phyloP scores from a whole-genome alignment of 352 stramenopile species.

The Phytophthora foliorum region DNA sequence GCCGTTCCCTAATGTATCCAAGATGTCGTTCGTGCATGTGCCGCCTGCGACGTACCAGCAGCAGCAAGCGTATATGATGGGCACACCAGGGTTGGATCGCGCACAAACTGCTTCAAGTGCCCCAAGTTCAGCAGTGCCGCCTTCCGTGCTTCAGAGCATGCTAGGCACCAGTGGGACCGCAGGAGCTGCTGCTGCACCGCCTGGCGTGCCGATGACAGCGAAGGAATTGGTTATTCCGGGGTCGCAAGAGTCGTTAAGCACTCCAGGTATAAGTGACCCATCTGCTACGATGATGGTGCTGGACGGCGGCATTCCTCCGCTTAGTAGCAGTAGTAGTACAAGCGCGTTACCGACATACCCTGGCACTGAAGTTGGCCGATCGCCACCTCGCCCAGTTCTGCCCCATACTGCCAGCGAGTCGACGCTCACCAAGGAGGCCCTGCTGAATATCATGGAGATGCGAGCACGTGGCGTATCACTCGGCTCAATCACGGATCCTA shows the following conservation, averaged over 20 bases:
- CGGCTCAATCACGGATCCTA: constrained; percentile 60
- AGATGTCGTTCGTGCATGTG: constrained; percentile 76
- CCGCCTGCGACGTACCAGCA: constrained; percentile 32
- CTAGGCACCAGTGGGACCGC: constrained; percentile 23
- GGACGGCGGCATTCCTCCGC: constrained; percentile 24
- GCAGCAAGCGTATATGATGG: constrained; percentile 41
- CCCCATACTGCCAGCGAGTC: constrained; percentile 61
- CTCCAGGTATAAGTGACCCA: constrained; percentile 35
- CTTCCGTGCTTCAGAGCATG: constrained; percentile 30
- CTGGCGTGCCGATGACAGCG: constrained; percentile 17
- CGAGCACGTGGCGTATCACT: constrained; percentile 72
- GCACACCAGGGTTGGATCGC: constrained; percentile 30
- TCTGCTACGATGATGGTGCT: constrained; percentile 48
- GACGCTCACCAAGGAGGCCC: constrained; percentile 49
- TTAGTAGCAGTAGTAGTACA: constrained; percentile 39
- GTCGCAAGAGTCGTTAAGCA: constrained; percentile 31
- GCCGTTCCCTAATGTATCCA: constrained; percentile 81
- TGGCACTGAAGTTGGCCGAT: constrained; percentile 44
- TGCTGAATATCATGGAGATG: constrained; percentile 50
- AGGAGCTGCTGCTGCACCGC: constrained; percentile 5
- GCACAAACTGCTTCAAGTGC: constrained; percentile 28
- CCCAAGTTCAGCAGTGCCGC: constrained; percentile 20
- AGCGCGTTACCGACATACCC: constrained; percentile 25
- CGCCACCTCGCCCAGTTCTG: constrained; percentile 40
- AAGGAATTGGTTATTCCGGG: constrained; percentile 22